Evolutionary conservation across 768 basidiomycete genomes (phyloP).

Genomic region (Lyophyllum atratum): DNA sequence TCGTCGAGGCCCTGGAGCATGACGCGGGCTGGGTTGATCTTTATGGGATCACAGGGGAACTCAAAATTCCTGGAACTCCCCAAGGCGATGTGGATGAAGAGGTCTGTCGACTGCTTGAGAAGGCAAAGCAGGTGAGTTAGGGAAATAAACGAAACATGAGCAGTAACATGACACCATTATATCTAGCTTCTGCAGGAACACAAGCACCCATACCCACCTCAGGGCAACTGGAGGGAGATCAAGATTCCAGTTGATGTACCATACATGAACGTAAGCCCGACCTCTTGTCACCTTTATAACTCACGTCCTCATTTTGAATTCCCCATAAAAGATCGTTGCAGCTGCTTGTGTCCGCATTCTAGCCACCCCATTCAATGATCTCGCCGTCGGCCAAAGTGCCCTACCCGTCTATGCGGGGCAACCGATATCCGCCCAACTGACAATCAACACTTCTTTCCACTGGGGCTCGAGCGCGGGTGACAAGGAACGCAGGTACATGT

Average conservation of each 20-base stretch:
- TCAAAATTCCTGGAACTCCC: constrained; percentile 52
- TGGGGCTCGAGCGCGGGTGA: constrained; percentile 61
- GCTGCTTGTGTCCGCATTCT: constrained; percentile 54
- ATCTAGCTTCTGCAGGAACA: constrained; percentile 44
- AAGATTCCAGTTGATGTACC: constrained; percentile 88
- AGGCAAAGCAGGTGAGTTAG: constrained; percentile 33
- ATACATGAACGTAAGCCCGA: constrained; percentile 64
- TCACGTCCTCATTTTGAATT: constrained; percentile 2
- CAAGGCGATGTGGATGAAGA: constrained; percentile 30
- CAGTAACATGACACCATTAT: not conserved
- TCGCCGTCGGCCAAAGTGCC: constrained; percentile 23
- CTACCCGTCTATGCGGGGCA: constrained; percentile 81
- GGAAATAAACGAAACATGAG: not conserved
- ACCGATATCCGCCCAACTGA: constrained; percentile 70
- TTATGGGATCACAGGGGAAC: constrained; percentile 72
- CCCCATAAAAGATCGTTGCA: constrained; percentile 58
- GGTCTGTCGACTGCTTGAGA: constrained; percentile 27
- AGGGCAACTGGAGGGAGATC: constrained; percentile 70
- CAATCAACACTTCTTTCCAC: constrained; percentile 72
- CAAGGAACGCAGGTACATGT: constrained; percentile 43
- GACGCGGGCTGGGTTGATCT: constrained; percentile 69
- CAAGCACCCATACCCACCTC: constrained; percentile 37
- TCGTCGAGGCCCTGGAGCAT: constrained; percentile 61
- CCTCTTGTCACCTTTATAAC: constrained; percentile 2
- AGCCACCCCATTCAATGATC: constrained; percentile 43